Percentiles rank a stretch among this genome's conserved stretches.
Evolutionary conservation across 805 yeast species (phyloP).

Genomic region (Zygoascus bituminiphila): DNA sequence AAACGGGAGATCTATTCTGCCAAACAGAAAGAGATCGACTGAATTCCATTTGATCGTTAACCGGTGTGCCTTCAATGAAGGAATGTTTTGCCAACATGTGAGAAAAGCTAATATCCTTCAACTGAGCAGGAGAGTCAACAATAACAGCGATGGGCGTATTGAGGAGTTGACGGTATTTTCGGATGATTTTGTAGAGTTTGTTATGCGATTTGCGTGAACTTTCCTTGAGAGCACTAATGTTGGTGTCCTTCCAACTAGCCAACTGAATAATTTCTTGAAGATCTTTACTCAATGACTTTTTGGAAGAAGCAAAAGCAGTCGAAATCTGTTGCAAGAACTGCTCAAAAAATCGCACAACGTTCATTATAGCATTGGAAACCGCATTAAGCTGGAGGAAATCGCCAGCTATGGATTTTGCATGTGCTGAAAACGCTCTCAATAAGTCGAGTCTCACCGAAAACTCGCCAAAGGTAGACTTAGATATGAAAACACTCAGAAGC

Average conservation of each 20-base stretch:
- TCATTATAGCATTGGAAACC: slow-evolving; percentile 39
- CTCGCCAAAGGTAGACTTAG: slow-evolving; percentile 73
- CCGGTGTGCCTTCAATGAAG: neutral
- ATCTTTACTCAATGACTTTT: slow-evolving; percentile 61
- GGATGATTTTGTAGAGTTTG: slow-evolving; percentile 69
- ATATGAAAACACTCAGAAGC: slow-evolving; percentile 66
- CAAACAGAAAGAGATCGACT: slow-evolving; percentile 32
- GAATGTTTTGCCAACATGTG: neutral
- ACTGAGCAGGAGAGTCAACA: slow-evolving; percentile 37
- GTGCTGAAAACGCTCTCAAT: slow-evolving; percentile 55
- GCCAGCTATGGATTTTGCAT: slow-evolving; percentile 32
- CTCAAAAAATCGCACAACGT: slow-evolving; percentile 53
- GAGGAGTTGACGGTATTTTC: slow-evolving; percentile 66
- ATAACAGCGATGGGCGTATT: slow-evolving; percentile 42
- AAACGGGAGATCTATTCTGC: slow-evolving; percentile 47
- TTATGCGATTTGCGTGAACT: slow-evolving; percentile 87
- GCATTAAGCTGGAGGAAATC: slow-evolving; percentile 20
- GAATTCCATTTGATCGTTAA: neutral
- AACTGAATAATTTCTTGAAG: slow-evolving; percentile 74
- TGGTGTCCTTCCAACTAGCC: slow-evolving; percentile 97
- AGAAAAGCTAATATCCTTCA: neutral
- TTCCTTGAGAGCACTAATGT: slow-evolving; percentile 85
- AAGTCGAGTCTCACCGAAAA: slow-evolving; percentile 50
- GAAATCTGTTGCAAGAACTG: slow-evolving; percentile 53
- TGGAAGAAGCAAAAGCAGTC: slow-evolving; percentile 37